Evolutionary conservation across 176 grass and related monocot species (phyloP).

Genomic region (Rhynchospora breviuscula): DNA sequence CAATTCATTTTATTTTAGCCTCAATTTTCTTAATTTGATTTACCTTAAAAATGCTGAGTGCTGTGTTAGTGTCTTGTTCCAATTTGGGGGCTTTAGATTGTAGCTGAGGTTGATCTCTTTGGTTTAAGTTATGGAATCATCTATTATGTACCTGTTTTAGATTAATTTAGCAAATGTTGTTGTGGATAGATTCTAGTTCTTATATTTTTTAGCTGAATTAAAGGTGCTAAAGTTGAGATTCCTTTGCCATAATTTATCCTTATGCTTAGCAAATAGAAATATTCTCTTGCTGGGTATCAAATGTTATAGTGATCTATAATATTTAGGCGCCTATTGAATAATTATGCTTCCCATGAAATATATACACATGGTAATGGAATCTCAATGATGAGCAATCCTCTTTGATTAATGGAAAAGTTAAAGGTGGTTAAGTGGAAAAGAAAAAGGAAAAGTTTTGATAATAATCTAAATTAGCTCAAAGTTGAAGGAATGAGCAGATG

Average conservation of each 20-base stretch:
- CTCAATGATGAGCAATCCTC: conserved; percentile 31
- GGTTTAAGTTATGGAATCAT: not conserved
- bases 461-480: conserved; percentile 38
- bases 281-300: not conserved
- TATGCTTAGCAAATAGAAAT: not conserved
- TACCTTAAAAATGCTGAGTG: not conserved
- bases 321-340: not conserved
- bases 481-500: conserved; percentile 20
- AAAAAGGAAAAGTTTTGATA: conserved; percentile 25
- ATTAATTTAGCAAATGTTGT: not conserved
- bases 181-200: not conserved
- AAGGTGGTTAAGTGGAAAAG: conserved; percentile 25
- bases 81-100: not conserved
- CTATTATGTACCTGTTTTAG: not conserved
- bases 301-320: not conserved
- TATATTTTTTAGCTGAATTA: not conserved
- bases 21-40: not conserved
- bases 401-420: conserved; percentile 41
- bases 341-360: conserved; percentile 5
- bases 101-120: not conserved
- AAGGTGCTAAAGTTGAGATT: not conserved
- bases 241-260: not conserved
- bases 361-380: conserved; percentile 42
- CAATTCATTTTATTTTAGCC: not conserved
- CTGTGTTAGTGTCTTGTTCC: not conserved